Percentiles rank a stretch among this genome's conserved stretches.
Evolutionary conservation across 1,284 basidiomycete genomes (phyloP).

Genomic region (Boletellus deceptivus): DNA sequence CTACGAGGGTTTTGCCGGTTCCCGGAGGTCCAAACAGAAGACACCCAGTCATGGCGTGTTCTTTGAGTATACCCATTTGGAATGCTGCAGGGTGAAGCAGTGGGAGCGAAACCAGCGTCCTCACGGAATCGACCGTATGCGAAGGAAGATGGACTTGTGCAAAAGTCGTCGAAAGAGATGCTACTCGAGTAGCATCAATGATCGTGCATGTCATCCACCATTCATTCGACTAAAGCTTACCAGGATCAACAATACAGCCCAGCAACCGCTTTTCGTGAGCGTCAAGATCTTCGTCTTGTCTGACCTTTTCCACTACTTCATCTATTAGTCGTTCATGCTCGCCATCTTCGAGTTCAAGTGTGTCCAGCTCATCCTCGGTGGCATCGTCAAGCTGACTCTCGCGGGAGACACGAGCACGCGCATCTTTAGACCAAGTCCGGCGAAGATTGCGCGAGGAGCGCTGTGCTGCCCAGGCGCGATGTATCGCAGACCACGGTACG

Average conservation of each 20-base stretch:
- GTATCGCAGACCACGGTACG: constrained; percentile 63
- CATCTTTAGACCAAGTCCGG: constrained; percentile 60
- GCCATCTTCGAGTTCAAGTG: constrained; percentile 34
- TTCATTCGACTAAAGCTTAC: constrained; percentile 38
- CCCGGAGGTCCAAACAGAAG: constrained; percentile 90
- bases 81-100: constrained; percentile 90
- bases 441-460: constrained; percentile 50
- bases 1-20: constrained; percentile 88
- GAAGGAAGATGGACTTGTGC: constrained; percentile 83
- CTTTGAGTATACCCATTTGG: constrained; percentile 86
- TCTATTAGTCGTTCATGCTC: constrained; percentile 45
- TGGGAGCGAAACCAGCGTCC: constrained; percentile 89
- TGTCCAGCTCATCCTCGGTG: constrained; percentile 37
- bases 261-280: constrained; percentile 75
- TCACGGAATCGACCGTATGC: constrained; percentile 83
- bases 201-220: not conserved
- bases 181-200: constrained; percentile 36
- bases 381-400: constrained; percentile 41
- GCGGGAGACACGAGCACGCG: constrained; percentile 40
- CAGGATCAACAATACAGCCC: constrained; percentile 80
- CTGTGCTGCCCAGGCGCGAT: constrained; percentile 60
- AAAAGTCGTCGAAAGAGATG: constrained; percentile 78
- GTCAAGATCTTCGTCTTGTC: constrained; percentile 71
- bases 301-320: constrained; percentile 72
- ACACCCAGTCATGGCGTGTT: constrained; percentile 86